Evolutionary conservation across 2,329 filamentous ascomycete species (phyloP).

Genomic region (Phaeomoniella chlamydospora): DNA sequence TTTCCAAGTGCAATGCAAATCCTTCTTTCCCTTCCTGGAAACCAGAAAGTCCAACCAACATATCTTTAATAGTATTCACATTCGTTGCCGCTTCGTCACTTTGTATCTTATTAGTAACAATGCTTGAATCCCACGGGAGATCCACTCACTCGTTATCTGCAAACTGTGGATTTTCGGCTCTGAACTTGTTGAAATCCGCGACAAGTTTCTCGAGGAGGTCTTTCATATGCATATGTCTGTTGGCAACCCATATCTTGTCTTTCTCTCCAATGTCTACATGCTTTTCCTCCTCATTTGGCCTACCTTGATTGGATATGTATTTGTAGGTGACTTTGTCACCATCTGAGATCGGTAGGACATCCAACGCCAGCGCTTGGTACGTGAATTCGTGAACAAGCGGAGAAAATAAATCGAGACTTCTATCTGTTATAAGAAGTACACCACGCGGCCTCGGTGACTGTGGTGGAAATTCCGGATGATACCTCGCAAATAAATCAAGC

Average conservation of each 20-base stretch:
- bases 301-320: slow-evolving; percentile 63
- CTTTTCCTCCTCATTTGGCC: slow-evolving; percentile 58
- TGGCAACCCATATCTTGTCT: slow-evolving; percentile 90
- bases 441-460: slow-evolving; percentile 63
- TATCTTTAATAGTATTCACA: slow-evolving; percentile 87
- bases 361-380: slow-evolving; percentile 96
- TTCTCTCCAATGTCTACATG: slow-evolving; percentile 85
- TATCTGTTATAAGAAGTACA: slow-evolving; percentile 73
- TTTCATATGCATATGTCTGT: slow-evolving; percentile 93
- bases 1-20: slow-evolving; percentile 85
- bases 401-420: slow-evolving; percentile 81
- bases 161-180: slow-evolving; percentile 84
- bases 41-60: slow-evolving; percentile 86
- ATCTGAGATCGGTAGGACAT: slow-evolving; percentile 77
- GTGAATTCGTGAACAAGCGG: slow-evolving; percentile 92
- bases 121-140: too few relatives aligned
- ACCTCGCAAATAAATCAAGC: slow-evolving; percentile 76
- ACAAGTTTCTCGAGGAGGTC: slow-evolving; percentile 90
- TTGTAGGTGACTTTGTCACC: slow-evolving; percentile 78
- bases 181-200: slow-evolving; percentile 82
- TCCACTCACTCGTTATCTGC: too few relatives aligned
- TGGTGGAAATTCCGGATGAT: slow-evolving; percentile 64
- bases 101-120: background rate
- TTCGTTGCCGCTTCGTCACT: slow-evolving; percentile 54
- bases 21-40: slow-evolving; percentile 93